Base-by-base conservation (phyloP, 306 rosid genomes). In the Sechiopsis laciniata region DNA sequence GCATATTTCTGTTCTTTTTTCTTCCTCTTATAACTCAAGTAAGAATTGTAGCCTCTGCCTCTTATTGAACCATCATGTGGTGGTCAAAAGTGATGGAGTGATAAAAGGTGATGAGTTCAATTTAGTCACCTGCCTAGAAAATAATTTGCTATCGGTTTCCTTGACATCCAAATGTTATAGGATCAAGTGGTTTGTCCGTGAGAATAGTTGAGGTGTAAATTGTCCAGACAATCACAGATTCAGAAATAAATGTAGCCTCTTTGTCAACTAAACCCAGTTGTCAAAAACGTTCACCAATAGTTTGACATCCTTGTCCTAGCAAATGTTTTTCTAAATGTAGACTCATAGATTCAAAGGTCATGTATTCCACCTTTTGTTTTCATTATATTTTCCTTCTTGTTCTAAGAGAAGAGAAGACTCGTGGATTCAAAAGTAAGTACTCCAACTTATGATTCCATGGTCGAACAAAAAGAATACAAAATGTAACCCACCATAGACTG, bases 251-350 rank as follows among this genome's bases (percentile, higher is more conserved):
- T 37, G 45, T 37, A 37, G 45, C 8, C 45, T 8, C 3, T 26
- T 15, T 7, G 20, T 29, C 20, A 15, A 14, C 21, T 7, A 29
- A 19, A 61, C 68, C 20, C 19, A 26, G 45, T 14, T 6, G 19
- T 26, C 40, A 26, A 13, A 63, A 63, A n/a, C n/a, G 51, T 63
- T 16, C 3, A 7, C 19, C 8, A 62, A 16, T 29, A 7, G 3
- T 62, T 14, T 62, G 69, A 62, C 16, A 60, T 60, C n/a, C n/a
- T n/a, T n/a, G n/a, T n/a, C n/a, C n/a, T n/a, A n/a, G 46, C 12
- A 62, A 16, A 62, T 11, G 20, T 62, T 62, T 29, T 15, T 56
- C 32, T 19, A 56, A 56, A 3, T 2, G 62, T 4, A 17, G 22
- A 7, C 59, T 2, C 62, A 3, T 20, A 5, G 15, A 61, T 61